phyloP scores from a whole-genome alignment of 805 yeast genomes.

The Metschnikowia rubicola region DNA sequence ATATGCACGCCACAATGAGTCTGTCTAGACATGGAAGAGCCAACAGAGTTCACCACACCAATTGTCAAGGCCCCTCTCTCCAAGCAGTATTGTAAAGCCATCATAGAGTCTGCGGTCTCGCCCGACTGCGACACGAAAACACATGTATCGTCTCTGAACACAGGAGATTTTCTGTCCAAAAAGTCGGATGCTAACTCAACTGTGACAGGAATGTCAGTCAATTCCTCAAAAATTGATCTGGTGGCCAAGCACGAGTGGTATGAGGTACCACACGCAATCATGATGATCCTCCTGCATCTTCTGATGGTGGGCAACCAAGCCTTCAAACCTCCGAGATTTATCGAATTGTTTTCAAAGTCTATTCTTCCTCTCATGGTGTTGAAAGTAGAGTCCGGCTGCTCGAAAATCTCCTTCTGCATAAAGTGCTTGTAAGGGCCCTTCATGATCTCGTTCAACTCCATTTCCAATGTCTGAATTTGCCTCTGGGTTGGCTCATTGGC shows the following conservation, averaged over 20 bases:
- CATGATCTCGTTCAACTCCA: constrained; percentile 97
- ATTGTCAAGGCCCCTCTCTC: constrained; percentile 97
- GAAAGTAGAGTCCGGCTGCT: constrained; percentile 97
- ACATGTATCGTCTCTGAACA: constrained; percentile 96
- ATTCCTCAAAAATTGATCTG: constrained; percentile 92
- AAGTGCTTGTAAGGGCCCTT: constrained; percentile 94
- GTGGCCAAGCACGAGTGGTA: constrained; percentile 98
- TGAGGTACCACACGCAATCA: constrained; percentile 99
- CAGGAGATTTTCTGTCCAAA: constrained; percentile 92
- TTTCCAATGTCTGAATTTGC: constrained; percentile 92
- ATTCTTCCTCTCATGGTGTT: constrained; percentile 99
- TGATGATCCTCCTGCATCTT: constrained; percentile 90
- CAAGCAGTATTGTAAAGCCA: constrained; percentile 90
- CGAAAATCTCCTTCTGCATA: constrained; percentile 98
- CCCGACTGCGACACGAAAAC: constrained; percentile 98
- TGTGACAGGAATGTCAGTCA: constrained; percentile 89
- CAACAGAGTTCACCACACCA: constrained; percentile 96
- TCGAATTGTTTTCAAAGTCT: constrained; percentile 75
- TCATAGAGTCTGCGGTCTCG: constrained; percentile 96
- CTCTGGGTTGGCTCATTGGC: constrained; percentile 91
- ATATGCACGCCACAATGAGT: constrained; percentile 99
- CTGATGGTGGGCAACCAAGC: constrained; percentile 83
- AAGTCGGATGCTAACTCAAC: constrained; percentile 94
- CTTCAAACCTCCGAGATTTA: constrained; percentile 87
- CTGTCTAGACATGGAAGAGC: constrained; percentile 92